Percentiles rank a stretch among this genome's conserved stretches.
These are phyloP conservation scores for Aureobasidium leucospermi DNA, from an alignment of 2,329 filamentous ascomycete genomes.

Conservation along the genomic window DNA sequence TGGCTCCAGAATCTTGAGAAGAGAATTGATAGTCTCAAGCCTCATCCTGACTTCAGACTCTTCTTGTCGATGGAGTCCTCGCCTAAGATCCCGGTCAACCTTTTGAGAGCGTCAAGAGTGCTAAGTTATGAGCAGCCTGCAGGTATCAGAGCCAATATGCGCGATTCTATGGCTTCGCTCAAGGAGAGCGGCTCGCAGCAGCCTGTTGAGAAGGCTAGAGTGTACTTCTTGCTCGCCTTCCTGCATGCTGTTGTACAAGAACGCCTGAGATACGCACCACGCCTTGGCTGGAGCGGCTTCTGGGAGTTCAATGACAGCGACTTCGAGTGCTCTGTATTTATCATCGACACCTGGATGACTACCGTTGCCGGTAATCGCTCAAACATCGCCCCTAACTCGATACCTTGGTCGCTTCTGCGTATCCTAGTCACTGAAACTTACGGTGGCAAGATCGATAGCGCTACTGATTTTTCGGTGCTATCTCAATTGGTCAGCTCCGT, in stretches of 20 bases:
- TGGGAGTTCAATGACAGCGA: conserved; percentile 99
- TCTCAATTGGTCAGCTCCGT: conserved; percentile 65
- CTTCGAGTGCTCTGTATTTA: conserved; percentile 92
- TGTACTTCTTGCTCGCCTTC: conserved; percentile 90
- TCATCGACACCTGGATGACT: conserved; percentile 93
- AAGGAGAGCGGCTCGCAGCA: conserved; percentile 41
- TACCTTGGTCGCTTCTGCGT: conserved; percentile 94
- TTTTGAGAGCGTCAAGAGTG: conserved; percentile 85
- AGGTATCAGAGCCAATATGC: conserved; percentile 95
- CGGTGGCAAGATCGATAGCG: conserved; percentile 93
- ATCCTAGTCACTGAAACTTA: conserved; percentile 90
- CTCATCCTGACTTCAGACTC: conserved; percentile 83
- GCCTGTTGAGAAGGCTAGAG: conserved; percentile 80
- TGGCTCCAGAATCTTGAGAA: conserved; percentile 98
- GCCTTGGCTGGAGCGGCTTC: conserved; percentile 93
- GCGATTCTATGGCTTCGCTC: conserved; percentile 81
- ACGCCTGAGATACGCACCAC: conserved; percentile 86
- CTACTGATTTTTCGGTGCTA: conserved; percentile 71
- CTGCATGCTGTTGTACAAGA: conserved; percentile 95
- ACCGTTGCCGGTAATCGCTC: conserved; percentile 73
- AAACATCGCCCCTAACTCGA: conserved; percentile 86
- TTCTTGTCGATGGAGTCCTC: conserved; percentile 98
- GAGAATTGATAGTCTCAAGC: conserved; percentile 89
- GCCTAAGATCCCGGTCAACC: conserved; percentile 91
- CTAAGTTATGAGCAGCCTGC: conserved; percentile 98